phyloP scores from a whole-genome alignment of 140 eudicot species.

The Cichorium intybus region DNA sequence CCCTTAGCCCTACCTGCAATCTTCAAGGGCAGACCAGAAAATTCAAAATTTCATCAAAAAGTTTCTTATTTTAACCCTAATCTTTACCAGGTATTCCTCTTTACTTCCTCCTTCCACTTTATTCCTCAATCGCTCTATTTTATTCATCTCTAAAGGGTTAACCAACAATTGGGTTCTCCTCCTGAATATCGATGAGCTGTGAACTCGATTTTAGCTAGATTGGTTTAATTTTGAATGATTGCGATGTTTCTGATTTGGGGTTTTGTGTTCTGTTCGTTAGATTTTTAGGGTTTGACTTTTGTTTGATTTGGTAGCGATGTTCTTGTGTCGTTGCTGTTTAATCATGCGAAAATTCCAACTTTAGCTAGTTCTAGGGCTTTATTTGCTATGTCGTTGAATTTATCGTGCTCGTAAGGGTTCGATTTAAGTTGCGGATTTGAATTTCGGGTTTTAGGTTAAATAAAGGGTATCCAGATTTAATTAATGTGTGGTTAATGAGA shows the following conservation, averaged over 20 bases:
- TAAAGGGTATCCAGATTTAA: conserved; percentile 5
- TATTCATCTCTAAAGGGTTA: neutral
- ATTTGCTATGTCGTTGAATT: neutral
- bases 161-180: conserved; percentile 1
- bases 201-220: conserved; percentile 18
- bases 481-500: neutral
- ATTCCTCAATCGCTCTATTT: neutral
- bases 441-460: neutral
- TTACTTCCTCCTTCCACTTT: conserved; percentile 32
- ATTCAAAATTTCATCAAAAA: conserved; percentile 18
- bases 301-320: neutral
- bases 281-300: conserved; percentile 38
- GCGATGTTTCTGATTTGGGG: conserved; percentile 7
- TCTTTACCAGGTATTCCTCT: conserved; percentile 40
- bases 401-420: neutral
- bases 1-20: conserved; percentile 28
- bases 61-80: conserved; percentile 36
- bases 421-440: conserved; percentile 3
- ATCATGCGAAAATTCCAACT: neutral
- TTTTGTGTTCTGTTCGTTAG: neutral
- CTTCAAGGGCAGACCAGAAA: conserved; percentile 37
- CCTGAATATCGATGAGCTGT: neutral
- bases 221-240: neutral
- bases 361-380: neutral
- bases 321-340: conserved; percentile 1